Conservation (phyloP, 768 basidiomycete species). For the Chiua virens region DNA sequence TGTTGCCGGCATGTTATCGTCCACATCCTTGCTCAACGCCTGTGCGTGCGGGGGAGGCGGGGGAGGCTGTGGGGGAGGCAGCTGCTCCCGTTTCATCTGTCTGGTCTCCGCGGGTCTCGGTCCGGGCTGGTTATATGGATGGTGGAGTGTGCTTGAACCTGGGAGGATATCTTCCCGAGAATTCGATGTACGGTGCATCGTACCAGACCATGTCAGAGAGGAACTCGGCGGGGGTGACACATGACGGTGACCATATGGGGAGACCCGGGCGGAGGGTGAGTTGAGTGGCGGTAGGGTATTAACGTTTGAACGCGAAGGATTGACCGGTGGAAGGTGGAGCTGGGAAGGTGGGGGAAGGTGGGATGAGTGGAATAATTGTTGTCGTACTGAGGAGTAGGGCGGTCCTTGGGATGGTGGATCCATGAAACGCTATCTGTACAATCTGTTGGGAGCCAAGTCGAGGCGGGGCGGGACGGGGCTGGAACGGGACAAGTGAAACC, state of each 20-base stretch:
- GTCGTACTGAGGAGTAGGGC: conserved; percentile 27
- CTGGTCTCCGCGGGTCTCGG: conserved; percentile 22
- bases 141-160: conserved; percentile 16
- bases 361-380: conserved; percentile 41
- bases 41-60: conserved; percentile 19
- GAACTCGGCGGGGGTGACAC: conserved; percentile 28
- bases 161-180: conserved; percentile 44
- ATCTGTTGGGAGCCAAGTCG: not conserved
- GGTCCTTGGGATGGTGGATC: conserved; percentile 31
- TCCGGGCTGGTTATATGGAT: conserved; percentile 23
- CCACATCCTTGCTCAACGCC: conserved; percentile 38
- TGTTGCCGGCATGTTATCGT: conserved; percentile 83
- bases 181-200: conserved; percentile 38
- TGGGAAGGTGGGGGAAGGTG: conserved; percentile 47
- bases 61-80: conserved; percentile 24
- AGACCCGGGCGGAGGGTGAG: conserved; percentile 28
- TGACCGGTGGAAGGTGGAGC: conserved; percentile 38
- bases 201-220: conserved; percentile 23
- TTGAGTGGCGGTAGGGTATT: conserved; percentile 45
- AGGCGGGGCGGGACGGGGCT: conserved; percentile 10
- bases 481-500: not conserved
- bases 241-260: conserved; percentile 26
- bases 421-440: conserved; percentile 15
- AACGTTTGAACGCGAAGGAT: conserved; percentile 32
- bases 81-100: conserved; percentile 31